Evolutionary conservation across 148 eudicot genomes (phyloP).

Genomic region (Chenopodium berlandieri): DNA sequence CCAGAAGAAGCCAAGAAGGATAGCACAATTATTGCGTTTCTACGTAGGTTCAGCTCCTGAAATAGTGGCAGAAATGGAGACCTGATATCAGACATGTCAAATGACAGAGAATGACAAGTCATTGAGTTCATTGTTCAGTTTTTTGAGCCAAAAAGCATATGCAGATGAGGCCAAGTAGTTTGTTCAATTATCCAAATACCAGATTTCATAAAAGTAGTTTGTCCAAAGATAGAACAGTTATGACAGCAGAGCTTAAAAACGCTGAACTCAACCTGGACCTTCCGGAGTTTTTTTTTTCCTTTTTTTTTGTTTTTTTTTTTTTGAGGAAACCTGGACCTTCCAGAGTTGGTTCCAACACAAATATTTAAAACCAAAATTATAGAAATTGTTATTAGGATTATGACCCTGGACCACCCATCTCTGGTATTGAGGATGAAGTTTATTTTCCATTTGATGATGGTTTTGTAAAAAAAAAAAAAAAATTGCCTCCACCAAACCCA

Average conservation of each 20-base stretch:
- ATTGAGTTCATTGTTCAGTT: not conserved
- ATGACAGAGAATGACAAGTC: not conserved
- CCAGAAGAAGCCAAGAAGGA: constrained; percentile 83
- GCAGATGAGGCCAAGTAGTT: not conserved
- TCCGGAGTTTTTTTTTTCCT: no score
- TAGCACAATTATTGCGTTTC: constrained; percentile 51
- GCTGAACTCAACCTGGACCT: not conserved
- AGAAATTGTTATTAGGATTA: not conserved
- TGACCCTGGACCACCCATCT: not conserved
- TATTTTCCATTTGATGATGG: not conserved
- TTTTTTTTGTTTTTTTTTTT: no score
- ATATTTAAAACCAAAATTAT: not conserved
- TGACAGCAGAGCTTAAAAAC: not conserved
- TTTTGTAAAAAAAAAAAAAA: not conserved
- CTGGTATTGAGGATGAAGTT: not conserved
- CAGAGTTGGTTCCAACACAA: no score
- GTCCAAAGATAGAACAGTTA: not conserved
- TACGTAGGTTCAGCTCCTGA: constrained; percentile 73
- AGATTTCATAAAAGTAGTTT: not conserved
- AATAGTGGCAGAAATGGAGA: constrained; percentile 9
- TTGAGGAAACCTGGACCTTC: no score
- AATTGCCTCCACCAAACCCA: not conserved
- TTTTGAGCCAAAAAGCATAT: not conserved
- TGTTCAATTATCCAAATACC: not conserved
- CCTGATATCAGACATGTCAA: not conserved